Conservation (phyloP, 371 early-diverging fungal species). For the Actinomortierella ambigua region DNA sequence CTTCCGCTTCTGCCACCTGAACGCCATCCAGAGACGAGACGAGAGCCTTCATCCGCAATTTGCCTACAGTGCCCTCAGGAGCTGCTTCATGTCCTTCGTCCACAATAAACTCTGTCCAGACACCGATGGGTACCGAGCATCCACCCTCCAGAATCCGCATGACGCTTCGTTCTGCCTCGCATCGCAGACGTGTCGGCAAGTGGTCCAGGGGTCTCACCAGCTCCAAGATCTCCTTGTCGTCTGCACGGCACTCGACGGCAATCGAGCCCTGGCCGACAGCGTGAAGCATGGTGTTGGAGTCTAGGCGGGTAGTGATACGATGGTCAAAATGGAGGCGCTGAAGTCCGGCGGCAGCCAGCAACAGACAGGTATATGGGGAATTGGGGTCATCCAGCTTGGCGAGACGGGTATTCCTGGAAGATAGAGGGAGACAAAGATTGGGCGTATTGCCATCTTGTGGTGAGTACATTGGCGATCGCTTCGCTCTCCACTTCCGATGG, state of each 20-base stretch:
- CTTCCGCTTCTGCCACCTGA: constrained; percentile 57
- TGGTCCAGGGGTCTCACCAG: constrained; percentile 72
- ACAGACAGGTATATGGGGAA: constrained; percentile 76
- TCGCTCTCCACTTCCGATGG: not conserved
- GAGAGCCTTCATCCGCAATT: constrained; percentile 60
- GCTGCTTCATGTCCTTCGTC: constrained; percentile 14
- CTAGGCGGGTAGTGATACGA: constrained; percentile 76
- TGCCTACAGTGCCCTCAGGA: constrained; percentile 27
- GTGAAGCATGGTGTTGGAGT: constrained; percentile 71
- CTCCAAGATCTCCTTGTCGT: constrained; percentile 58
- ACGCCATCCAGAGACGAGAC: constrained; percentile 77
- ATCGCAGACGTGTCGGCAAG: constrained; percentile 66
- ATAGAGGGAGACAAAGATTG: not conserved
- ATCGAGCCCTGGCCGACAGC: constrained; percentile 97
- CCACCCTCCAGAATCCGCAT: constrained; percentile 95
- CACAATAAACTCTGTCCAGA: constrained; percentile 62
- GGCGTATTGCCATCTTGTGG: not conserved
- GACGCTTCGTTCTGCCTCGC: constrained; percentile 86
- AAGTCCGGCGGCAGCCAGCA: constrained; percentile 92
- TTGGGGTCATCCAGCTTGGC: constrained; percentile 84
- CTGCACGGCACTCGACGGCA: constrained; percentile 82
- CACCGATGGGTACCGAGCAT: constrained; percentile 96
- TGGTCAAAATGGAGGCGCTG: constrained; percentile 68
- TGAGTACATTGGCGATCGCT: not conserved
- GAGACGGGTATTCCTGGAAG: constrained; percentile 78